phyloP scores from a whole-genome alignment of 352 stramenopile species.

The Pythium aphanidermatum region DNA sequence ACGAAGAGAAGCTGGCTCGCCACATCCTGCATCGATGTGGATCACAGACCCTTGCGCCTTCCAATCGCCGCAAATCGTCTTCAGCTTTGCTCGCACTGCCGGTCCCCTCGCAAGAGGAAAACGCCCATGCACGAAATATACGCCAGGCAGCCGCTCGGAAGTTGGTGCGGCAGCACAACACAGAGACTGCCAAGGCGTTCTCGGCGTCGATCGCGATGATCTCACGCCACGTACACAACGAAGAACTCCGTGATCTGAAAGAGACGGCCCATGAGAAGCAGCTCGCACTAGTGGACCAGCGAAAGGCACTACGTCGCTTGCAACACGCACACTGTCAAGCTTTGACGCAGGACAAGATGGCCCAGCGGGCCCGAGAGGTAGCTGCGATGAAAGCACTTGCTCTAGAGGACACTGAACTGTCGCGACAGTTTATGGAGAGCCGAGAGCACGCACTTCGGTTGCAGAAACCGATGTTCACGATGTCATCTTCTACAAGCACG shows the following conservation, averaged over 20 bases:
- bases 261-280: slow-evolving; percentile 35
- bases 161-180: slow-evolving; percentile 27
- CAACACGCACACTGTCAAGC: slow-evolving; percentile 53
- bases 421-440: slow-evolving; percentile 30
- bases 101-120: not conserved
- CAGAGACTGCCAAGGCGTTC: slow-evolving; percentile 55
- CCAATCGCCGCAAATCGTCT: slow-evolving; percentile 34
- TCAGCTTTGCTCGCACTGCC: slow-evolving; percentile 24
- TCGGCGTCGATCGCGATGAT: slow-evolving; percentile 70
- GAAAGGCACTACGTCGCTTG: slow-evolving; percentile 35
- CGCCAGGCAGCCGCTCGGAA: slow-evolving; percentile 25
- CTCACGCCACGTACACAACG: slow-evolving; percentile 61
- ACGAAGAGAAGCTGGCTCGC: slow-evolving; percentile 30
- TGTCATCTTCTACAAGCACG: slow-evolving; percentile 68
- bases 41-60: slow-evolving; percentile 23
- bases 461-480: slow-evolving; percentile 41
- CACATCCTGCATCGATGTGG: slow-evolving; percentile 26
- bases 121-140: not conserved
- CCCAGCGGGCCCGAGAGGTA: slow-evolving; percentile 39
- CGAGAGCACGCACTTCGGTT: slow-evolving; percentile 41
- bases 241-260: slow-evolving; percentile 46
- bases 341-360: slow-evolving; percentile 34
- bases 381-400: slow-evolving; percentile 53
- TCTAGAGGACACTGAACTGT: slow-evolving; percentile 40
- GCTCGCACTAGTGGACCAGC: slow-evolving; percentile 35